A percentile compares a stretch with the other conserved stretches of the same genome.
Conservation (phyloP, 2,329 filamentous ascomycete species). For the Aaosphaeria pasadenensis region DNA sequence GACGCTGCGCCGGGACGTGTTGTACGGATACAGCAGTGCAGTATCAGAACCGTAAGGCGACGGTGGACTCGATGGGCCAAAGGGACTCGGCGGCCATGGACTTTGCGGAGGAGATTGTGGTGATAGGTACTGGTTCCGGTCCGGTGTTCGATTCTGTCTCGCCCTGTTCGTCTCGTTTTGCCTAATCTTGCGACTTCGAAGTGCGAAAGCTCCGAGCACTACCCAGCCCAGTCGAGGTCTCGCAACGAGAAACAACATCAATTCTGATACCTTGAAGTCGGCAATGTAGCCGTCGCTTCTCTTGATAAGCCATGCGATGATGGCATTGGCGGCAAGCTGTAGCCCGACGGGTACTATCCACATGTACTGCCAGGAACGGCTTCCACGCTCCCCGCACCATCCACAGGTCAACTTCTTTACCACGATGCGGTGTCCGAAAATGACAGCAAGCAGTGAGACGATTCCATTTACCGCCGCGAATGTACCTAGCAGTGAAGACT, state of each 20-base stretch:
- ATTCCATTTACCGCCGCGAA: conserved; percentile 9
- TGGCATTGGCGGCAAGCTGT: conserved; percentile 7
- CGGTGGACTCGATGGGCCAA: background rate
- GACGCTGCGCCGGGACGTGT: background rate
- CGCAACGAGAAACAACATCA: conserved; percentile 9
- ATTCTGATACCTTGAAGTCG: conserved; percentile 5
- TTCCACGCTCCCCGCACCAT: conserved; percentile 3
- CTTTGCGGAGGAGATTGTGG: background rate
- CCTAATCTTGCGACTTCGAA: background rate
- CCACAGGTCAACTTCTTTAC: conserved; percentile 7
- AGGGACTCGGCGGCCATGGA: background rate
- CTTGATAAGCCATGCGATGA: conserved; percentile 6
- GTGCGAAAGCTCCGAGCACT: conserved; percentile 6
- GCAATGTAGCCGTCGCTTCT: conserved; percentile 3
- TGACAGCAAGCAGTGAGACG: conserved; percentile 4
- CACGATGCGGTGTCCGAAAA: conserved; percentile 7
- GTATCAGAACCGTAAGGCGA: background rate
- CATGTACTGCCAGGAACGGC: conserved; percentile 3
- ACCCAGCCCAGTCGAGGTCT: conserved; percentile 7
- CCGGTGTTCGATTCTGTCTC: background rate
- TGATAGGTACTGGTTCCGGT: background rate
- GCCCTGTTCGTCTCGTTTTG: background rate
- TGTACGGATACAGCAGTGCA: background rate
- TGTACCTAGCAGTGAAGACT: conserved; percentile 6
- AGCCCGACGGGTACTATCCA: conserved; percentile 7